These are phyloP conservation scores for Saraca asoca DNA, from an alignment of 331 rosid species.

Conservation along the genomic window DNA sequence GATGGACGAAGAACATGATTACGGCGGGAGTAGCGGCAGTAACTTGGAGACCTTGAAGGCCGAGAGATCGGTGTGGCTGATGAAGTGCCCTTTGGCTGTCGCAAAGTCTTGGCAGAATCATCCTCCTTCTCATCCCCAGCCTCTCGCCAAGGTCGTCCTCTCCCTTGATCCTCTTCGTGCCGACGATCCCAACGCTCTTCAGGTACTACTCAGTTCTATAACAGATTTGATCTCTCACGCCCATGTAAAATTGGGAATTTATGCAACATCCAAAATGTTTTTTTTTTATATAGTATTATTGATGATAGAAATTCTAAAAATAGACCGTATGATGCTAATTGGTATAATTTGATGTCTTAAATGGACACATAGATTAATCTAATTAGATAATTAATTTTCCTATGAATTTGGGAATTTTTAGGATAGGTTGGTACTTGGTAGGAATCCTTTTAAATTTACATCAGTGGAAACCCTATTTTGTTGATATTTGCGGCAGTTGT, in stretches of 20 bases:
- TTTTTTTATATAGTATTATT: not conserved
- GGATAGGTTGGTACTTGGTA: not conserved
- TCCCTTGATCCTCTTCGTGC: constrained; percentile 89
- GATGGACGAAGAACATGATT: constrained; percentile 72
- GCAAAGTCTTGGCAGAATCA: constrained; percentile 91
- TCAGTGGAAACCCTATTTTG: not conserved
- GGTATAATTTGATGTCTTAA: not conserved
- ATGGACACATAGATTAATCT: not conserved
- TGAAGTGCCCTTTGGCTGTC: constrained; percentile 89
- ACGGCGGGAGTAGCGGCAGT: constrained; percentile 46
- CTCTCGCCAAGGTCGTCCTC: constrained; percentile 86
- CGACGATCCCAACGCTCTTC: constrained; percentile 71
- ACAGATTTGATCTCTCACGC: not conserved
- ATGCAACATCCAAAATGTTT: not conserved
- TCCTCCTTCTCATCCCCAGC: constrained; percentile 69
- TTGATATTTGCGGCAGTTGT: not conserved
- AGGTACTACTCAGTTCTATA: constrained; percentile 47
- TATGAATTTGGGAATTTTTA: not conserved
- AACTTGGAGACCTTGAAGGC: constrained; percentile 74
- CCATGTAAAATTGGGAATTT: not conserved
- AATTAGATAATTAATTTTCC: not conserved
- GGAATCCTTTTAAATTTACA: not conserved
- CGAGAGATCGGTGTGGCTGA: constrained; percentile 93
- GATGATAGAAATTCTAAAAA: too few species aligned
- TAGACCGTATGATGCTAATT: not conserved